Percentiles rank a stretch among this genome's conserved stretches.
phyloP scores from a whole-genome alignment of 164 flowering plant species.

The Chimonanthus salicifolius region DNA sequence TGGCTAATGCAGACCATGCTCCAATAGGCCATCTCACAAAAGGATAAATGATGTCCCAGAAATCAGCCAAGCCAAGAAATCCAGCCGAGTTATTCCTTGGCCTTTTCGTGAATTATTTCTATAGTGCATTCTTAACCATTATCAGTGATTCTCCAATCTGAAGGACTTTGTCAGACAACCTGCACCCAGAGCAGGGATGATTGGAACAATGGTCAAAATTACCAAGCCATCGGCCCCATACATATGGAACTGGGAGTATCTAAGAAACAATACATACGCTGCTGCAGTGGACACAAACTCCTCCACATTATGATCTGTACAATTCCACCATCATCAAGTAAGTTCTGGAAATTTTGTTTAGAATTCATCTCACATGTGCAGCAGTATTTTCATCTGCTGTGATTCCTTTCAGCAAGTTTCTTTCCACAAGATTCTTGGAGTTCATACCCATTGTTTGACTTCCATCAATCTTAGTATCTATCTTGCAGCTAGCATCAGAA shows the following conservation, averaged over 20 bases:
- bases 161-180: too few species aligned
- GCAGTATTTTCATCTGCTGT: constrained; percentile 99
- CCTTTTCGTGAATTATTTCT: too few species aligned
- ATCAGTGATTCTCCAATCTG: too few species aligned
- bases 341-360: background rate
- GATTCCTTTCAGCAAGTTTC: constrained; percentile 88
- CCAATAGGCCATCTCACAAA: background rate
- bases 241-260: background rate
- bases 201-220: too few species aligned
- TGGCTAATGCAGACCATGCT: background rate
- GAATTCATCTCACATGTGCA: constrained; percentile 66
- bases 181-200: too few species aligned
- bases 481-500: constrained; percentile 70
- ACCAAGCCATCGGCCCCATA: background rate
- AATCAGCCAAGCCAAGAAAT: background rate
- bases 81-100: too few species aligned
- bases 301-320: background rate
- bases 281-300: background rate
- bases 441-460: constrained; percentile 52
- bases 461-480: constrained; percentile 95
- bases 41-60: background rate
- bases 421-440: constrained; percentile 40
- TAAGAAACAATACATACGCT: background rate
- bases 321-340: background rate
- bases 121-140: too few species aligned